Base-by-base conservation (phyloP, 768 basidiomycete genomes). In the Gymnopilus dilepis region DNA sequence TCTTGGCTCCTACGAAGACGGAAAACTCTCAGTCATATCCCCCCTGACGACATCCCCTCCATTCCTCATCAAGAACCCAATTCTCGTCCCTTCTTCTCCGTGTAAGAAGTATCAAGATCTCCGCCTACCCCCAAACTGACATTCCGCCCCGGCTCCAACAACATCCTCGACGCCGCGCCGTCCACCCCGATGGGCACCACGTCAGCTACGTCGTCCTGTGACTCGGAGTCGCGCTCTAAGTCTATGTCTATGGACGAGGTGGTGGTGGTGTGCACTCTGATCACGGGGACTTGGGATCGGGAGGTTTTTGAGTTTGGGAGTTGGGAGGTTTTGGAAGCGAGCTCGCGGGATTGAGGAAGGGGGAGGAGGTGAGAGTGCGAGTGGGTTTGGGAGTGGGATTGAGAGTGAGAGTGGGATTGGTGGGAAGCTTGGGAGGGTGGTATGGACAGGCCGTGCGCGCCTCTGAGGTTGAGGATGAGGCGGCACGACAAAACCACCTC, bases 381-480 rank as follows among this genome's bases (percentile, higher is more conserved):
- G n/a, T n/a, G n/a, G n/a, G n/a, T n/a, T n/a, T n/a, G n/a, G n/a
- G n/a, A n/a, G n/a, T n/a, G n/a, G n/a, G n/a, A n/a, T n/a, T n/a
- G n/a, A n/a, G n/a, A n/a, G n/a, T n/a, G n/a, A n/a, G n/a, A n/a
- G n/a, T n/a, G n/a, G n/a, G n/a, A n/a, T n/a, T n/a, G n/a, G n/a
- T n/a, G n/a, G n/a, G 43, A 47, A 4, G 24, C 43, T 13, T 47
- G 43, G 22, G 43, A 47, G 24, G 24, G 11, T 26, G 43, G 13
- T 12, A 47, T 1, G 4, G 43, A 47, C 22, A 47, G 43, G 24
- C 43, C 13, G 9, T 11, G 43, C 15, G 43, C 43, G 5, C 24
- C 43, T 59, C 58, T 59, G 48, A 59, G 58, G 31, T 59, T 59
- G 33, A 59, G 47, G n/a, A 59, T 26, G 4, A 59, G 47, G n/a